Evolutionary conservation across 768 basidiomycete species (phyloP).

Genomic region (Amanita brunnescens): DNA sequence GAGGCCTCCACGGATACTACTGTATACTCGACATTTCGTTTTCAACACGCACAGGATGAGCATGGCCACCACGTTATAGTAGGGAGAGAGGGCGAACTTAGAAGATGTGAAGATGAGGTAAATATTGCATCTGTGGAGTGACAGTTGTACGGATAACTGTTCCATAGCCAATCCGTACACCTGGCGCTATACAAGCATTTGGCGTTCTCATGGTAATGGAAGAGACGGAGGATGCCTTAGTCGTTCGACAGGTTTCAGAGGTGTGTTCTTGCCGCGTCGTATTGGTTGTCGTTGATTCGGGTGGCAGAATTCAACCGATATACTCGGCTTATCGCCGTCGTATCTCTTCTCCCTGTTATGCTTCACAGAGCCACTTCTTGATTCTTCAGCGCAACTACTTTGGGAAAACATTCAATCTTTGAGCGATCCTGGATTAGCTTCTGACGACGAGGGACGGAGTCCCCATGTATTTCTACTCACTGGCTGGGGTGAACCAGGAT

Average conservation of each 20-base stretch:
- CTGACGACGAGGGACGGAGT: constrained; percentile 33
- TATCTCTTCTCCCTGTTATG: constrained; percentile 67
- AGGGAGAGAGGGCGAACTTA: constrained; percentile 58
- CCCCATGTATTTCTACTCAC: constrained; percentile 63
- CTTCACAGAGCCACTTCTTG: constrained; percentile 62
- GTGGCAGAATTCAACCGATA: constrained; percentile 56
- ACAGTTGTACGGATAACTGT: constrained; percentile 1
- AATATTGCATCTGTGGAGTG: background rate
- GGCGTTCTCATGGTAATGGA: constrained; percentile 73
- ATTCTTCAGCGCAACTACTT: constrained; percentile 53
- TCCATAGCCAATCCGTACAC: constrained; percentile 65
- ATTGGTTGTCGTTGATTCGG: background rate
- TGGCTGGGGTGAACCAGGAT: constrained; percentile 65
- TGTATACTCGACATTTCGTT: constrained; percentile 44
- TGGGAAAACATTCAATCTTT: constrained; percentile 72
- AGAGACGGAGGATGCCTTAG: constrained; percentile 44
- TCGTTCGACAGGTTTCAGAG: constrained; percentile 76
- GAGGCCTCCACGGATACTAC: background rate
- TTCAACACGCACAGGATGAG: constrained; percentile 52
- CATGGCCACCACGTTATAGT: constrained; percentile 64
- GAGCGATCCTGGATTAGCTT: constrained; percentile 34
- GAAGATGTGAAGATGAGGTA: constrained; percentile 73
- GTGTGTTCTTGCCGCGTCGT: constrained; percentile 26
- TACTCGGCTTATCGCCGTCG: constrained; percentile 65
- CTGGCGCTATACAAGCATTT: constrained; percentile 76